A percentile compares a stretch with the other conserved stretches of the same genome.
These are phyloP conservation scores for Botrytis medusae DNA, from an alignment of 2,329 filamentous ascomycete species.

Conservation along the genomic window DNA sequence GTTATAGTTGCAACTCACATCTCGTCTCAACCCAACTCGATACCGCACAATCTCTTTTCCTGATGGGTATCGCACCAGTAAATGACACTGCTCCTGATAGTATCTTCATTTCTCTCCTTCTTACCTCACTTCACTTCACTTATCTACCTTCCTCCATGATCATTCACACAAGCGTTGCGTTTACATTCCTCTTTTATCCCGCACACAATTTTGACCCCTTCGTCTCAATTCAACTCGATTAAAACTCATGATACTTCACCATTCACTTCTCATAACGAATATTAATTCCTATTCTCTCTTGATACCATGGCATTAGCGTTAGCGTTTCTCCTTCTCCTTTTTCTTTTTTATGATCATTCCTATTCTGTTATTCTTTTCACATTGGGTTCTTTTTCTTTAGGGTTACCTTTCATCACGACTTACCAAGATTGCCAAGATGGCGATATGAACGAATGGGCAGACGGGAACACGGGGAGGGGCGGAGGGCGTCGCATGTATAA, in stretches of 20 bases:
- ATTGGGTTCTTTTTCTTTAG: no score
- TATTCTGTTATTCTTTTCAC: not conserved
- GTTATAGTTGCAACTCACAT: not conserved
- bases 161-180: not conserved
- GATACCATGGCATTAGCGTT: constrained; percentile 16
- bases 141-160: not conserved
- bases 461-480: not conserved
- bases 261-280: not conserved
- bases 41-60: not conserved
- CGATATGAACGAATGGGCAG: no score
- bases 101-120: not conserved
- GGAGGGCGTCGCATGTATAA: not conserved
- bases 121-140: not conserved
- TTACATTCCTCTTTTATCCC: not conserved
- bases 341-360: not conserved
- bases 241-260: not conserved
- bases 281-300: not conserved
- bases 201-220: not conserved
- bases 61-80: not conserved
- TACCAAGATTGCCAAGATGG: not conserved
- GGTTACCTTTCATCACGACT: not conserved
- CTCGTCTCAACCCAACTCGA: constrained; percentile 17
- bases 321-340: fast-evolving
- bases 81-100: not conserved
- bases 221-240: not conserved